phyloP scores from a whole-genome alignment of 371 early-diverging fungal genomes.

The Mucor irregularis region DNA sequence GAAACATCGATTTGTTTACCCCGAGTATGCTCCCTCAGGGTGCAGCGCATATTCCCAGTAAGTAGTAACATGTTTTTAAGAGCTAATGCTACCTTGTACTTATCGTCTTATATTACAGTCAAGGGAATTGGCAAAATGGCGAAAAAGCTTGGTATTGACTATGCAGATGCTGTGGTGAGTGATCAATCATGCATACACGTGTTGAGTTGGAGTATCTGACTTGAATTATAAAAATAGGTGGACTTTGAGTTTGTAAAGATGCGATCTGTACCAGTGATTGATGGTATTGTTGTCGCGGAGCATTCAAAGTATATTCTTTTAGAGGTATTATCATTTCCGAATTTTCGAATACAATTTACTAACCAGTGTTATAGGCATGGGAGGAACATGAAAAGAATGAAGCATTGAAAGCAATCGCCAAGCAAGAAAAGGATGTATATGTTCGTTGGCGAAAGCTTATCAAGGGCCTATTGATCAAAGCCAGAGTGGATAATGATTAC shows the following conservation, averaged over 20 bases:
- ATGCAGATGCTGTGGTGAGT: conserved; percentile 76
- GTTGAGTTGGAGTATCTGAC: background rate
- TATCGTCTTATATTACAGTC: conserved; percentile 33
- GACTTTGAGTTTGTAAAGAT: conserved; percentile 78
- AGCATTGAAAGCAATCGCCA: conserved; percentile 47
- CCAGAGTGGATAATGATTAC: conserved; percentile 59
- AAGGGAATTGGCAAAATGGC: conserved; percentile 67
- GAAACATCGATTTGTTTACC: conserved; percentile 82
- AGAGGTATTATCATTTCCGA: conserved; percentile 48
- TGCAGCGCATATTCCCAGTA: conserved; percentile 74
- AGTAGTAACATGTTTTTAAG: too few relatives aligned
- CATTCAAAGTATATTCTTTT: conserved; percentile 59
- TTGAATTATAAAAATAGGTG: conserved; percentile 26
- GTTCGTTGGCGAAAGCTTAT: conserved; percentile 66
- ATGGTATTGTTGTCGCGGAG: conserved; percentile 75
- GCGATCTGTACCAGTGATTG: conserved; percentile 62
- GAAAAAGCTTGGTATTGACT: conserved; percentile 74
- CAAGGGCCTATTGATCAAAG: conserved; percentile 49
- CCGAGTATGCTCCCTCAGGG: conserved; percentile 83
- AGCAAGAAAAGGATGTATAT: conserved; percentile 50
- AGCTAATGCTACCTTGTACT: too few relatives aligned
- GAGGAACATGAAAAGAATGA: conserved; percentile 43
- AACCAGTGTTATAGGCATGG: conserved; percentile 42
- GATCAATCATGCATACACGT: background rate
- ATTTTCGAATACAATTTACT: background rate